These are phyloP conservation scores for Tulasnella sp. DNA, from an alignment of 768 basidiomycete species.

Conservation along the genomic window DNA sequence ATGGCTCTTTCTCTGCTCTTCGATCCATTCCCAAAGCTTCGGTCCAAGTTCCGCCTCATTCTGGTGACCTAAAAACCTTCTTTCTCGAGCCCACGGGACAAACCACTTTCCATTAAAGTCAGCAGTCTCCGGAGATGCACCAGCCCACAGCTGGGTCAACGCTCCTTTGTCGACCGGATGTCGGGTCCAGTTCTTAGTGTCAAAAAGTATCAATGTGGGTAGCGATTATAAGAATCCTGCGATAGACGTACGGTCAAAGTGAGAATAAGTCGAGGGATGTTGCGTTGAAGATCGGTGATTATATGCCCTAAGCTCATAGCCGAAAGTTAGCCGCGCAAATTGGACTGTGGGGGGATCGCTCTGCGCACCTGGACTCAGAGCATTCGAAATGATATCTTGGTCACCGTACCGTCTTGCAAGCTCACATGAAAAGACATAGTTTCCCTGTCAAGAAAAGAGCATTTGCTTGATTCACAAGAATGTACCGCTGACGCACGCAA, in stretches of 20 bases:
- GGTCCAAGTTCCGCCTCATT: not conserved
- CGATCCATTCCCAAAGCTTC: conserved; percentile 12
- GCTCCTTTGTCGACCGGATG: conserved; percentile 3
- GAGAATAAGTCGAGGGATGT: not conserved
- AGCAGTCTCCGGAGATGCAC: conserved; percentile 4
- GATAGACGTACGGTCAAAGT: not conserved
- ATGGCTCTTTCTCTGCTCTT: conserved; percentile 11
- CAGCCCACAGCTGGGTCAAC: conserved; percentile 7
- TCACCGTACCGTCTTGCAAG: conserved; percentile 15
- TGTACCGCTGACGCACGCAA: not conserved
- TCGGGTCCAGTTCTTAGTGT: not conserved
- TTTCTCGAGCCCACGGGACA: conserved; percentile 10
- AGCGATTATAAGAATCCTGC: not conserved
- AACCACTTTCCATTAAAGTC: conserved; percentile 5
- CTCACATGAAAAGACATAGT: conserved; percentile 13
- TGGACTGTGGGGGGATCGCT: not conserved
- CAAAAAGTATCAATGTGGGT: too few species aligned
- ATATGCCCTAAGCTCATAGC: not conserved
- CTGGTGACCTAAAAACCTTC: not conserved
- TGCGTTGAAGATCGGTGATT: not conserved
- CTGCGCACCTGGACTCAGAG: conserved; percentile 8
- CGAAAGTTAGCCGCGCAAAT: not conserved
- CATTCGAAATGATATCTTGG: conserved; percentile 11
- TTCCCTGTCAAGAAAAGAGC: conserved; percentile 2
- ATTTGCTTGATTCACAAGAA: not conserved